Conservation (phyloP, 208 protist genomes). For the Leishmania tropica region DNA sequence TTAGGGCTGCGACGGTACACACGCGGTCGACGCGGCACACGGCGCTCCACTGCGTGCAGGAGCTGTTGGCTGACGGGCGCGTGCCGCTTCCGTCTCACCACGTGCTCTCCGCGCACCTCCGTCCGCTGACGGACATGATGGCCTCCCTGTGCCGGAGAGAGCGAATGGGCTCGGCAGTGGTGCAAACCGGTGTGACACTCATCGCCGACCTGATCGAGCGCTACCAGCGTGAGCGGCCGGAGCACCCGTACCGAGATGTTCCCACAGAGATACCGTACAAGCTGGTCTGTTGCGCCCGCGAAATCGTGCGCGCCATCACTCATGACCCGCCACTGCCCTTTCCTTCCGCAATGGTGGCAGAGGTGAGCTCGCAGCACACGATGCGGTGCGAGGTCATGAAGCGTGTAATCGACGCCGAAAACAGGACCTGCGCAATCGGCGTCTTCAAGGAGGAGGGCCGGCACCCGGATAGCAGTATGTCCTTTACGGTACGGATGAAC, state of each 20-base stretch:
- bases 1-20: conserved; percentile 71
- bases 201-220: conserved; percentile 77
- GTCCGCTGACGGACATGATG: conserved; percentile 74
- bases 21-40: conserved; percentile 66
- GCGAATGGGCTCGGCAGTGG: conserved; percentile 68
- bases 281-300: conserved; percentile 64
- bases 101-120: conserved; percentile 55
- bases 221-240: conserved; percentile 55
- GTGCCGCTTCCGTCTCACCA: conserved; percentile 65
- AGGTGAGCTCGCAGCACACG: conserved; percentile 45
- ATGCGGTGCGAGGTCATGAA: conserved; percentile 53
- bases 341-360: conserved; percentile 53
- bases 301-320: conserved; percentile 53
- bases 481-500: conserved; percentile 57
- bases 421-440: conserved; percentile 33
- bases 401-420: conserved; percentile 13
- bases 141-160: conserved; percentile 64
- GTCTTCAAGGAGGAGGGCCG: conserved; percentile 64
- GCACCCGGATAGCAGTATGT: conserved; percentile 53
- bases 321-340: conserved; percentile 69
- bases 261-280: conserved; percentile 70
- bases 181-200: conserved; percentile 85
- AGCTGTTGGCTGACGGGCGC: conserved; percentile 56
- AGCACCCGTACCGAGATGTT: conserved; percentile 21
- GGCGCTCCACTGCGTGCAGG: conserved; percentile 72